phyloP scores from a whole-genome alignment of 371 early-diverging fungal species.

The Mortierella sp. region DNA sequence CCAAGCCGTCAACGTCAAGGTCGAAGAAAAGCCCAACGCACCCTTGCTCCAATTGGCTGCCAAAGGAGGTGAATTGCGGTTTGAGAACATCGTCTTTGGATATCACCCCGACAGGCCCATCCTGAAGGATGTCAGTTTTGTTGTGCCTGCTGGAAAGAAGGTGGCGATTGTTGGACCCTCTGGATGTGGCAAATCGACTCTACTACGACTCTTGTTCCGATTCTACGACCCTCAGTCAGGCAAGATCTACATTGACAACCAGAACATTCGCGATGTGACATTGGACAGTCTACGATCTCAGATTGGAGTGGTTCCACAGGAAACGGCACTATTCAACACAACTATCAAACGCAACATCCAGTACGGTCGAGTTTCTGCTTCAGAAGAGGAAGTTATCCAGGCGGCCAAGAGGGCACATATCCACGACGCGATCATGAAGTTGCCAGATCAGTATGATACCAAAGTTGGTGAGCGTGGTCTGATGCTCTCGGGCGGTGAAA shows the following conservation, averaged over 20 bases:
- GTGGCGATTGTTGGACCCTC: constrained; percentile 96
- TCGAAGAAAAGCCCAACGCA: constrained; percentile 68
- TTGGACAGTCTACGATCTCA: constrained; percentile 77
- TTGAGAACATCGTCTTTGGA: constrained; percentile 90
- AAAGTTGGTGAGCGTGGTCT: constrained; percentile 83
- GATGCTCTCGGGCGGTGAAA: constrained; percentile 90
- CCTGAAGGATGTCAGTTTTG: constrained; percentile 80
- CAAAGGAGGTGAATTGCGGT: constrained; percentile 77
- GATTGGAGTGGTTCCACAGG: constrained; percentile 89
- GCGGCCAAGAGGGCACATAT: constrained; percentile 73
- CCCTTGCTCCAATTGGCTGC: constrained; percentile 27
- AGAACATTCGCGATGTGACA: constrained; percentile 74
- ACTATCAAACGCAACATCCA: constrained; percentile 78
- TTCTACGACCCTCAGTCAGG: constrained; percentile 88
- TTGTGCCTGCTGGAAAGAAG: constrained; percentile 86
- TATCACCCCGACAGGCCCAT: constrained; percentile 83
- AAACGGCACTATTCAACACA: constrained; percentile 80
- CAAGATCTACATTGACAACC: constrained; percentile 81
- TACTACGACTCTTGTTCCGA: constrained; percentile 83
- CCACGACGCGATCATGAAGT: constrained; percentile 67
- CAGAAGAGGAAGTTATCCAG: constrained; percentile 63
- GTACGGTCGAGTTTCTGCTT: constrained; percentile 69
- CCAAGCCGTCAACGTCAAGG: constrained; percentile 65
- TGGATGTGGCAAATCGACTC: constrained; percentile 93
- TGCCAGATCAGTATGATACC: constrained; percentile 77